Percentiles rank a stretch among this genome's conserved stretches.
Evolutionary conservation across 2,329 filamentous ascomycete species (phyloP).

Genomic region (Reticulascus tulasneorum): DNA sequence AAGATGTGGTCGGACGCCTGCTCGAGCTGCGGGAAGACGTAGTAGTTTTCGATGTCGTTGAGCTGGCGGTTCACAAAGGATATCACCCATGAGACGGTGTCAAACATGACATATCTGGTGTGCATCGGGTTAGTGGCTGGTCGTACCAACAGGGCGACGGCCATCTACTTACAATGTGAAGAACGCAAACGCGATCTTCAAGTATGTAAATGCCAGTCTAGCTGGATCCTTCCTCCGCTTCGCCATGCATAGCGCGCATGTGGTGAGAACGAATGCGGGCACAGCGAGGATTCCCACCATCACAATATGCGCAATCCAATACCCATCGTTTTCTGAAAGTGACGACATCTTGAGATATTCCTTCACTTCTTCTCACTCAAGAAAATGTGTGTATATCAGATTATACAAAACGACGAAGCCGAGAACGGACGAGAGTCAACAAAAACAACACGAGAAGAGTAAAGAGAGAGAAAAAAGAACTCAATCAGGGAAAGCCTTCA

Average conservation of each 20-base stretch:
- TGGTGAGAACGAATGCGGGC: constrained; percentile 16
- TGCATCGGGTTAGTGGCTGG: background rate
- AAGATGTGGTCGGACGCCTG: background rate
- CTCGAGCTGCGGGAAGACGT: background rate
- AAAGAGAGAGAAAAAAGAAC: too few relatives aligned
- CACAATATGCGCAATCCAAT: constrained; percentile 12
- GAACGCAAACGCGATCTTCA: constrained; percentile 19
- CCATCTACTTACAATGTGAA: constrained; percentile 19
- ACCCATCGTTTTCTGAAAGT: too few relatives aligned
- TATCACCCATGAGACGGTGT: background rate
- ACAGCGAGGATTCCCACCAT: constrained; percentile 15
- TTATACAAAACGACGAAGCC: too few relatives aligned
- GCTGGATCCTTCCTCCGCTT: constrained; percentile 19
- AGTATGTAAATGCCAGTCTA: constrained; percentile 18
- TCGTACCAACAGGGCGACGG: constrained; percentile 1
- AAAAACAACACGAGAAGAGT: too few relatives aligned
- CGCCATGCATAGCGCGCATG: constrained; percentile 17
- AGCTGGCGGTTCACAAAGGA: too few relatives aligned
- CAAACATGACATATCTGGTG: background rate
- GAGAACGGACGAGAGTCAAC: too few relatives aligned
- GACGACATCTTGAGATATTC: too few relatives aligned
- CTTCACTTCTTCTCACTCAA: too few relatives aligned
- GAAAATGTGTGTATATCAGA: too few relatives aligned
- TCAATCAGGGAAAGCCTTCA: too few relatives aligned
- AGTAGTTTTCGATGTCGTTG: background rate